Conservation (phyloP, 768 basidiomycete species). For the Tylopilus sp. region DNA sequence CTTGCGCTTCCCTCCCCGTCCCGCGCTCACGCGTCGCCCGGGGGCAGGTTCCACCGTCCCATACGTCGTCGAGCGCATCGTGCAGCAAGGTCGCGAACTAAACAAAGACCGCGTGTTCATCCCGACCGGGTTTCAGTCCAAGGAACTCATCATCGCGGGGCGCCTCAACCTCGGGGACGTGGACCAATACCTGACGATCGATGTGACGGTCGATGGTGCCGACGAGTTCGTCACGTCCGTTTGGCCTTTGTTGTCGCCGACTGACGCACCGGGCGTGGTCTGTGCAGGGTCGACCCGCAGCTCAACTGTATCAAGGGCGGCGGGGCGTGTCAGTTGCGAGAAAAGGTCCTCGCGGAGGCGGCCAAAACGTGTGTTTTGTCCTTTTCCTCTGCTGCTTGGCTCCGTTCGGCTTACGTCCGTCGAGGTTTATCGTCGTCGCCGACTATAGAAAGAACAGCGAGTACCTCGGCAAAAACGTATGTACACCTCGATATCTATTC, state of each 20-base stretch:
- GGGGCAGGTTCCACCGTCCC: slow-evolving; percentile 82
- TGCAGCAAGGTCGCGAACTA: slow-evolving; percentile 69
- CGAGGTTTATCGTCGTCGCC: slow-evolving; percentile 76
- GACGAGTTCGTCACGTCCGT: slow-evolving; percentile 68
- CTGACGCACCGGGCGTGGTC: neutral
- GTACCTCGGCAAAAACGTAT: slow-evolving; percentile 75
- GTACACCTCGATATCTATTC: slow-evolving; percentile 24
- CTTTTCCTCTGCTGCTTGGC: neutral
- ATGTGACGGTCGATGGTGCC: slow-evolving; percentile 97
- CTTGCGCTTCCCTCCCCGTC: neutral
- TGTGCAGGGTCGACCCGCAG: slow-evolving; percentile 69
- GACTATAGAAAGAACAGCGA: slow-evolving; percentile 93
- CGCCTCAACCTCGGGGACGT: slow-evolving; percentile 82
- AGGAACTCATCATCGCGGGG: slow-evolving; percentile 84
- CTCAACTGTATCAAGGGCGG: slow-evolving; percentile 97
- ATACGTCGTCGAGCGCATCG: slow-evolving; percentile 93
- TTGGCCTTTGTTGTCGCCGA: neutral
- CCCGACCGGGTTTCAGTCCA: slow-evolving; percentile 95
- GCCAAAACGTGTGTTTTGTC: slow-evolving; percentile 64
- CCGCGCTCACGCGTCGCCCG: neutral
- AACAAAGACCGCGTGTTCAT: slow-evolving; percentile 87
- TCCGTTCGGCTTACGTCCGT: slow-evolving; percentile 56
- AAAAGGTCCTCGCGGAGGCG: slow-evolving; percentile 97
- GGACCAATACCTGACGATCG: slow-evolving; percentile 82
- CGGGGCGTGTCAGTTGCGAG: slow-evolving; percentile 92